Base-by-base conservation (phyloP, 208 protist species). In the Crithidia acanthocephali region DNA sequence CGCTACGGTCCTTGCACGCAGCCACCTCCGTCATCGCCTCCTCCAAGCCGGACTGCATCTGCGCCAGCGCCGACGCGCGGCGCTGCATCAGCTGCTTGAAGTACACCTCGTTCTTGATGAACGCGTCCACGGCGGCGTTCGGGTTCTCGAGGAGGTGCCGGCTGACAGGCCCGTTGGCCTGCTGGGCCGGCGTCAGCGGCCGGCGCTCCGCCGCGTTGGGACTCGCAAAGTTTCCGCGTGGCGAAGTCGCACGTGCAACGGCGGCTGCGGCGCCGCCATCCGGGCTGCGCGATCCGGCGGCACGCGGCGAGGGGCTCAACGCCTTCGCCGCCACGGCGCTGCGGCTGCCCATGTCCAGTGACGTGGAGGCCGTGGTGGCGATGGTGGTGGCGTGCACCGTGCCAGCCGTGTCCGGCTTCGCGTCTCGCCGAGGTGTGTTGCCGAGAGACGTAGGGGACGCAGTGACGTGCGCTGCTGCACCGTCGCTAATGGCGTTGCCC, bases 51-150 rank as follows among this genome's bases (percentile, higher is more conserved):
- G 67, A 59, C 28, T 85, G 86, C 70, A 96, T 88, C 52, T 83
- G 60, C 16, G 65, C 56, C 55, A 96, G 74, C 20, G 88, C 85
- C 23, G 89, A 82, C 32, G 83, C 78, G 0, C 88, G 82, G 25
- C 86, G 81, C 33, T 84, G 82, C 76, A 90, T 84, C 16, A 96
- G 76, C 60, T 96, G 86, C 47, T 91, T 88, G 67, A 90, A 92
- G 73, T 94, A 90, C 23, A 93, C 64, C 67, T 94, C 87, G 52
- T 96, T 94, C 60, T 91, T 93, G 80, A 92, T 91, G 65, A 94
- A 91, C 22, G 83, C 80, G 35, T 92, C 85, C 13, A 91, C 80
- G 13, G 86, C 84, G 16, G 79, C 83, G 51, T 84, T 74, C 18
- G 87, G 80, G 70, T 91, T 86, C 56, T 78, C 64, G 5, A 92